Evolutionary conservation across 2,329 filamentous ascomycete genomes (phyloP), one percentile per base, ranked within the genome.

Genomic region (Colletotrichum coccodes): DNA sequence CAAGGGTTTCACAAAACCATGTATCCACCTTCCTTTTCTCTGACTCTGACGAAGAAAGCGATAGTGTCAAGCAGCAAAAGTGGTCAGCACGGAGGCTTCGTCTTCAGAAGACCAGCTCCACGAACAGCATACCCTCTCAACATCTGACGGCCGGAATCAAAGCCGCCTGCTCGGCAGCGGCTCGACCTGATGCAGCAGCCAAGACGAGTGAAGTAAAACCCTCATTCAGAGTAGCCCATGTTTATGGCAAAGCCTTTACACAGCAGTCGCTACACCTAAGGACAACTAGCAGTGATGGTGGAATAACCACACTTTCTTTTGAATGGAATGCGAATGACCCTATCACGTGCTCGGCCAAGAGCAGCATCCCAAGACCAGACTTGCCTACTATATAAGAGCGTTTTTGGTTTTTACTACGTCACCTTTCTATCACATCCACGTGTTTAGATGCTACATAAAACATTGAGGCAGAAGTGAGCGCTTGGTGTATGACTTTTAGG

Each of bases 11-110:
- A 56, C 18, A 56, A 14, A 16, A 38, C n/a, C 21, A 40, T 38
- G 30, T 40, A 9, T 28, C 30, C 5, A 56, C 49, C 23, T 63
- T 63, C 40, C 50, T 63, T 40, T 28, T 63, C 40, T 56, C 12
- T 38, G 32, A 56, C 40, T 63, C 40, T 7, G 30, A 63, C 11
- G 32, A 54, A 34, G 47, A 61, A 14, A 34, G 47, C 28, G 28
- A 46, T 11, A 46, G 38, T 53, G 18, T 42, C 23, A 36, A 56
- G 50, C 9, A 32, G 50, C 40, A 28, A 47, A 56, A 21, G 36
- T 28, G 21, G 3, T 9, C 9, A 23, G 40, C 9, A 16, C 6
- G 18, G 46, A 38, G 6, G 2, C 12, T 11, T 28, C 23, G 9
- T 12, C 42, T 36, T n/a, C 14, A 56, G 40, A 9, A 46, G 36